Base-by-base conservation (phyloP, 495 filamentous ascomycete genomes). In the Copromyces sp. region DNA sequence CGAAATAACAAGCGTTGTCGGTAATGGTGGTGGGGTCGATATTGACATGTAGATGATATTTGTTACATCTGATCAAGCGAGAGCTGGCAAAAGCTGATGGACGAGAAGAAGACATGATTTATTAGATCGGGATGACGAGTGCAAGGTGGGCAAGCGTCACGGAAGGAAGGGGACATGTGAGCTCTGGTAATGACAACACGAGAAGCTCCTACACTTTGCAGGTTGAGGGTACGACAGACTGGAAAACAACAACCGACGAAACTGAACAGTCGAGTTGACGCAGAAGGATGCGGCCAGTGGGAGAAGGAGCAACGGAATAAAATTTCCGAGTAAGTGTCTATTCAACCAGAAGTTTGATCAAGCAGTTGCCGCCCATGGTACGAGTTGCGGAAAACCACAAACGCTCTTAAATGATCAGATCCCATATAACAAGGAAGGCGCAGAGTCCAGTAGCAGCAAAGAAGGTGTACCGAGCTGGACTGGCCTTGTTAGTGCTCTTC, bases 381-480 rank as follows among this genome's bases (percentile, higher is more conserved):
- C 4, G 68, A 69, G 29, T 17, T 39, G 29, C 47, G 4, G 20
- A 59, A 29, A n/a, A 14, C 35, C 35, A 37, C 35, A 37, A 37
- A 24, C 32, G 42, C 39, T 70, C 69, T 77, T 83, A 98, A 80
- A 97, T 93, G 39, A 97, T 82, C 79, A 97, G 82, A 87, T 99
- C 95, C 93, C 94, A 99, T n/a, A 94, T 83, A 9, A 99, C 85
- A 72, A 99, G 85, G 77, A 91, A 90, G 3, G 88, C 82, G 80
- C 94, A 97, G 73, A 98, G 85, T 0, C 90, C 91, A 38, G 91
- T 89, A 8, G 93, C 94, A 14, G 90, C 92, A 82, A 91, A 97
- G 78, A 98, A 99, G 38, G 97, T 91, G 75, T 91, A 91, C 77
- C 90, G 90, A 37, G 95, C 95, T 44, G 93, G 90, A 85, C 94